These are phyloP conservation scores for Podila clonocystis DNA, from an alignment of 192 early-diverging fungal species.

Conservation along the genomic window DNA sequence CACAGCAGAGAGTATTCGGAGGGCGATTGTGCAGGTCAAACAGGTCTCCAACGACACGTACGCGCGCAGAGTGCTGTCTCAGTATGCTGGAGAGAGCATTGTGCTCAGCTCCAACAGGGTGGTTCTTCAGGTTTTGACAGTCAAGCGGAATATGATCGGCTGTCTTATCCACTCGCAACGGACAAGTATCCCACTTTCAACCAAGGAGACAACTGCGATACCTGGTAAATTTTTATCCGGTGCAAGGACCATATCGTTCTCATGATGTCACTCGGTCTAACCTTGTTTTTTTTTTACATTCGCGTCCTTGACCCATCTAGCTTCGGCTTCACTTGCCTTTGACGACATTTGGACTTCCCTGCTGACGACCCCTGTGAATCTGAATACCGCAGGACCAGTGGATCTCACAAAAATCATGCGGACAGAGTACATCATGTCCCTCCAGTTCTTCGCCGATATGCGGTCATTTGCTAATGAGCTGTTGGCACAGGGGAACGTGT, in stretches of 20 bases:
- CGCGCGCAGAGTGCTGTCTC: slow-evolving; percentile 55
- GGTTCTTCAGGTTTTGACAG: slow-evolving; percentile 54
- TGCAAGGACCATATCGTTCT: no score
- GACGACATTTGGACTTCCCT: slow-evolving; percentile 51
- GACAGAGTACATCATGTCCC: slow-evolving; percentile 60
- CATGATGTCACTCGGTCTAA: slow-evolving; percentile 13
- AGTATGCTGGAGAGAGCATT: slow-evolving; percentile 55
- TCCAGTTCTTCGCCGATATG: slow-evolving; percentile 65
- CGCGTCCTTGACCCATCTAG: not conserved
- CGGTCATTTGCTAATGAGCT: slow-evolving; percentile 54
- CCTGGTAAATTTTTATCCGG: not conserved
- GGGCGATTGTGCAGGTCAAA: slow-evolving; percentile 49
- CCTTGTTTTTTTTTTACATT: not conserved
- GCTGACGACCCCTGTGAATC: slow-evolving; percentile 15
- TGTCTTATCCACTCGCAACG: slow-evolving; percentile 44
- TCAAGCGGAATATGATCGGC: slow-evolving; percentile 63
- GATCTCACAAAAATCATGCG: slow-evolving; percentile 56
- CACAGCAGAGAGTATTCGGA: slow-evolving; percentile 55
- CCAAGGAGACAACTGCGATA: slow-evolving; percentile 2
- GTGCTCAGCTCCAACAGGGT: slow-evolving; percentile 65
- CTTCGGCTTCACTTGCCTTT: slow-evolving; percentile 13
- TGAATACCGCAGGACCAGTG: slow-evolving; percentile 2
- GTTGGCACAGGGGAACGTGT: slow-evolving; percentile 52
- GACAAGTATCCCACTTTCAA: not conserved
- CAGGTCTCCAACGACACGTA: slow-evolving; percentile 46